Evolutionary conservation across 2,329 filamentous ascomycete species (phyloP).

Genomic region (Bisporella sp.): DNA sequence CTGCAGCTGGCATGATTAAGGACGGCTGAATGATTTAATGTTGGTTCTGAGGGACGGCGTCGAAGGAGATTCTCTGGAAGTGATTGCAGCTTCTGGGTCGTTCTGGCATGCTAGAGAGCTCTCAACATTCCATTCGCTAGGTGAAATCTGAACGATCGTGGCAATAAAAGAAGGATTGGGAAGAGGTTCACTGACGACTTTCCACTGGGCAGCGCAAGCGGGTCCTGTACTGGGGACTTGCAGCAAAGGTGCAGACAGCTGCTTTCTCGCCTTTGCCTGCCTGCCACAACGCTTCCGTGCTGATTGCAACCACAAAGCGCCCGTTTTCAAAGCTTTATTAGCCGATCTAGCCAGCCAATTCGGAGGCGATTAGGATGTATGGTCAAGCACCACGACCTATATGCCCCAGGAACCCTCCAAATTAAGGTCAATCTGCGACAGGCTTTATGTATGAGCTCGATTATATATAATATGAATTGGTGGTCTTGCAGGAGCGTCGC

Average conservation of each 20-base stretch:
- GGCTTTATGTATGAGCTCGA: not conserved
- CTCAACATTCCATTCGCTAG: conserved; percentile 17
- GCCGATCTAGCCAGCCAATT: not conserved
- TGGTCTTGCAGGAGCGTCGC: not conserved
- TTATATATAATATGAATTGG: too few relatives aligned
- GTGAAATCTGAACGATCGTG: conserved; percentile 14
- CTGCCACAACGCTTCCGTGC: not conserved
- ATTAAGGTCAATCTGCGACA: not conserved
- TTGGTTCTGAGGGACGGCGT: not conserved
- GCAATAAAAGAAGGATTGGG: conserved; percentile 11
- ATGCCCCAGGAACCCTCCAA: not conserved
- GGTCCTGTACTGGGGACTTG: conserved; percentile 18
- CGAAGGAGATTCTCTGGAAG: too few relatives aligned
- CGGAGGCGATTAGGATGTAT: not conserved
- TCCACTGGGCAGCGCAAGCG: conserved; percentile 18
- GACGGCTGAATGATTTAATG: conserved; percentile 7
- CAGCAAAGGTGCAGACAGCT: conserved; percentile 16
- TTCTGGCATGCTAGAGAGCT: conserved; percentile 20
- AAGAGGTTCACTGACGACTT: conserved; percentile 18
- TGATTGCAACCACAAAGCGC: not conserved
- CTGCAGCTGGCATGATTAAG: conserved; percentile 24
- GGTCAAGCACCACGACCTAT: not conserved
- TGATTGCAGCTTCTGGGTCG: conserved; percentile 12
- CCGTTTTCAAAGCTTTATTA: not conserved
- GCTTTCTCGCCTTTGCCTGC: not conserved